Percentiles rank a stretch among this genome's conserved stretches.
Evolutionary conservation across 495 filamentous ascomycete genomes (phyloP).

Genomic region (Penicillium dipodomyicola): DNA sequence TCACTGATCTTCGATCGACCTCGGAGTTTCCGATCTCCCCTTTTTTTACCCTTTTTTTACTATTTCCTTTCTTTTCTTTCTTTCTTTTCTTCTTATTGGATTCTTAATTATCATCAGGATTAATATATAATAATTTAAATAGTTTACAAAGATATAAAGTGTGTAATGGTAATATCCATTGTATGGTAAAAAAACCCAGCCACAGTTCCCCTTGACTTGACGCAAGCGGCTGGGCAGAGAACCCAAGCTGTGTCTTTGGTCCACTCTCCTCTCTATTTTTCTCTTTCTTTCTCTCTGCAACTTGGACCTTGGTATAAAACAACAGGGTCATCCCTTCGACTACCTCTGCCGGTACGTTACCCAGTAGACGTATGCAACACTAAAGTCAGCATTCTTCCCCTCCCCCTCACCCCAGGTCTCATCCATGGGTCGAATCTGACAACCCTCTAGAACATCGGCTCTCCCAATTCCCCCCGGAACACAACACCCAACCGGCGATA

Average conservation of each 20-base stretch:
- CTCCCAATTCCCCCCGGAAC: constrained; percentile 16
- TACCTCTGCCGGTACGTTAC: not conserved
- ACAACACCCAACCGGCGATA: constrained; percentile 24
- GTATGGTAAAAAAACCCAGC: constrained; percentile 19
- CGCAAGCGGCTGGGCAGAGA: constrained; percentile 29
- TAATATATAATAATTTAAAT: not conserved
- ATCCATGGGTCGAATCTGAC: not conserved
- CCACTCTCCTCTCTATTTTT: constrained; percentile 8
- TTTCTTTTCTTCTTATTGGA: not conserved
- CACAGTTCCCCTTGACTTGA: constrained; percentile 32
- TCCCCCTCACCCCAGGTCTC: constrained; percentile 3
- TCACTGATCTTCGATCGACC: constrained; percentile 29
- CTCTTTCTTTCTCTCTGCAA: not conserved
- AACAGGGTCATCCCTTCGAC: not conserved
- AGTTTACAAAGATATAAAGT: not conserved
- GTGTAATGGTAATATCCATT: constrained; percentile 1
- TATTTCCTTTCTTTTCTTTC: not conserved
- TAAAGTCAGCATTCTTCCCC: not conserved
- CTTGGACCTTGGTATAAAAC: not conserved
- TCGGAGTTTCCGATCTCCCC: constrained; percentile 16
- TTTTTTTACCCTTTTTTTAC: not conserved
- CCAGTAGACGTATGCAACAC: not conserved
- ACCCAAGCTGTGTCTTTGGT: constrained; percentile 11
- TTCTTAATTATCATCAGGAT: not conserved
- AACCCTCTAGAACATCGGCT: constrained; percentile 4